phyloP scores from a whole-genome alignment of 345 rosid species.

The Citrus trifoliata region DNA sequence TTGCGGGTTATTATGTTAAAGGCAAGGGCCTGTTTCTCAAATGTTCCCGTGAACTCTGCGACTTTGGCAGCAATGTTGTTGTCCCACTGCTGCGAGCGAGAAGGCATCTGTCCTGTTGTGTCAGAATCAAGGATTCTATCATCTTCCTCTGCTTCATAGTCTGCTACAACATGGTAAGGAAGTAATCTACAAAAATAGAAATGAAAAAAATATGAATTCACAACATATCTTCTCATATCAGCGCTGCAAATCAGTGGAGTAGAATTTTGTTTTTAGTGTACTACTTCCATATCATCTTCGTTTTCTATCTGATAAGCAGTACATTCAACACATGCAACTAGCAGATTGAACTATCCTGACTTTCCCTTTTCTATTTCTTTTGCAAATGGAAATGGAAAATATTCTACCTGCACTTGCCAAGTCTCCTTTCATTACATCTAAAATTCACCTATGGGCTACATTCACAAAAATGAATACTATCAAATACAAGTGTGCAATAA shows the following conservation, averaged over 20 bases:
- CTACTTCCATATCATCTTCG: not conserved
- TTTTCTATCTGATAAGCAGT: not conserved
- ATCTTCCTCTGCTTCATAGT: constrained; percentile 97
- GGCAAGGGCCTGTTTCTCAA: constrained; percentile 80
- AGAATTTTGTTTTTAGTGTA: not conserved
- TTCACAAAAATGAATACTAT: not conserved
- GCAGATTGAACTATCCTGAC: not conserved
- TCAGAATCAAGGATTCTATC: constrained; percentile 85
- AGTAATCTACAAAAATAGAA: constrained; percentile 53
- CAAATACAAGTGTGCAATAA: not conserved
- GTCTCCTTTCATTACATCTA: not conserved
- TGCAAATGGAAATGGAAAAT: not conserved
- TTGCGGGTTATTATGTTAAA: constrained; percentile 74
- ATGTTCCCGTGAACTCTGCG: constrained; percentile 74
- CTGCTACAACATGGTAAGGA: constrained; percentile 90
- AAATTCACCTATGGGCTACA: too few relatives aligned
- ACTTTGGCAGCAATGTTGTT: constrained; percentile 83
- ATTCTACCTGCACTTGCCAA: not conserved
- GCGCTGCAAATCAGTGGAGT: not conserved
- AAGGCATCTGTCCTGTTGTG: constrained; percentile 66
- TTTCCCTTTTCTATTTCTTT: not conserved
- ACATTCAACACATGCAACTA: not conserved
- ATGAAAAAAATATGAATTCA: not conserved
- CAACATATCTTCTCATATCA: not conserved
- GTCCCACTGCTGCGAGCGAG: constrained; percentile 92